Evolutionary conservation across 768 basidiomycete species (phyloP), one percentile per base, ranked within the genome.

Genomic region (Plicaturopsis crispa): DNA sequence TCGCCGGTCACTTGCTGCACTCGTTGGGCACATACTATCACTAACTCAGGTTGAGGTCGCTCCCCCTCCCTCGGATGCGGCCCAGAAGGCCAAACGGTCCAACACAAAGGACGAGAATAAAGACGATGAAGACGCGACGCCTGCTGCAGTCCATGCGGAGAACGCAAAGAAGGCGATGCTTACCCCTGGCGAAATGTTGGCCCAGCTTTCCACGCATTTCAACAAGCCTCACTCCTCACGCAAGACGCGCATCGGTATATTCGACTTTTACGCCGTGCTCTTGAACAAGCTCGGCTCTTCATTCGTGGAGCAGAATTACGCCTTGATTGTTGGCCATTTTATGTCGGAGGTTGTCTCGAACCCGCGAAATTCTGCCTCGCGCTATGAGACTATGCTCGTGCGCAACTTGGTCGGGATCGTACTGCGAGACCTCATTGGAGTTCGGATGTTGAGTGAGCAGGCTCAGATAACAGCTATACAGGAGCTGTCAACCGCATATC

Each of bases 381-480:
- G 84, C 45, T 84, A 89, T 52, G 96, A 98, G 22, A 69, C 69
- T 1, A 56, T 97, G 2, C 64, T 84, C 6, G 67, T 82, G 3
- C 69, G 90, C 22, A 80, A 78, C 21, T 63, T 87, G 12, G 81
- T 91, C 19, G 80, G 78, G 2, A 72, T 90, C 22, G 50, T 98
- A 8, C 60, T 97, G 20, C 69, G 91, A 36, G 89, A 96, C 48
- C 70, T 97, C 19, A 78, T 99, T 31, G 90, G 88, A 2, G 78
- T 85, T 2, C 66, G 93, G 43, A 82, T 96, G 72, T 61, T 98
- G 46, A 85, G 85, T 43, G 94, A 99, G 52, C 88, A 91, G 53
- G 93, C 85, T 0, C 94, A 98, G 59, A 93, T 98, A 33, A 66
- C 69, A 19, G 93, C 93, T 2, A 86, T 96, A 23, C 80, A 86